Evolutionary conservation across 371 early-diverging fungal genomes (phyloP).

Genomic region (Rhizopus arrhizus): DNA sequence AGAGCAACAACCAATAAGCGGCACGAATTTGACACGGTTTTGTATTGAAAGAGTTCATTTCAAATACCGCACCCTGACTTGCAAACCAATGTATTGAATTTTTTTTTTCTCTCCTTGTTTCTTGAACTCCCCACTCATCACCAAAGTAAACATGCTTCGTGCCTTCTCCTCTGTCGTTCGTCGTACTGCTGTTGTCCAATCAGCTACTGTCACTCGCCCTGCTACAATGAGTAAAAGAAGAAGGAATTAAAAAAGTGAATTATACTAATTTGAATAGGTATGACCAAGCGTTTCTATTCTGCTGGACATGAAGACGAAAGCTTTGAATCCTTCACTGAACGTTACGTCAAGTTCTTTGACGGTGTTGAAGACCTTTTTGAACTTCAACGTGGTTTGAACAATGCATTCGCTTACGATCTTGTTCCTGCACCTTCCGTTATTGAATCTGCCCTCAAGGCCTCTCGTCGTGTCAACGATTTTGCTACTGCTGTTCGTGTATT

Average conservation of each 20-base stretch:
- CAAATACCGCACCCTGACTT: constrained; percentile 3
- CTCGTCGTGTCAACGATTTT: constrained; percentile 91
- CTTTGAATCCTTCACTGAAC: constrained; percentile 78
- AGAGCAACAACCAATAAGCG: neutral
- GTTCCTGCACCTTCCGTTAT: constrained; percentile 89
- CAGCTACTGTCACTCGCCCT: constrained; percentile 6
- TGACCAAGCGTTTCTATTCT: constrained; percentile 63
- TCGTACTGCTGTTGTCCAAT: constrained; percentile 3
- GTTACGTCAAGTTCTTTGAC: constrained; percentile 87
- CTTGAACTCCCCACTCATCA: constrained; percentile 3
- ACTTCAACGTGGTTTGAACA: constrained; percentile 95
- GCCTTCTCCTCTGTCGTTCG: neutral
- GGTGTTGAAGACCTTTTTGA: constrained; percentile 93
- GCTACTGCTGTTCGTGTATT: constrained; percentile 92
- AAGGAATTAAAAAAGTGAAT: neutral
- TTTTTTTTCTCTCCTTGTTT: constrained; percentile 2
- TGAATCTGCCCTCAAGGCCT: constrained; percentile 86
- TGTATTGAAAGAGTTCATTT: constrained; percentile 1
- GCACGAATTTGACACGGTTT: neutral
- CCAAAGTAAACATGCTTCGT: neutral
- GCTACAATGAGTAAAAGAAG: neutral
- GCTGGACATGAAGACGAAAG: constrained; percentile 75
- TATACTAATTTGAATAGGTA: constrained; percentile 22
- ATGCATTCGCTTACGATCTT: constrained; percentile 94
- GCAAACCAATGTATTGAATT: neutral